Percentiles rank a stretch among this genome's conserved stretches.
phyloP scores from a whole-genome alignment of 1,284 basidiomycete genomes.

The Earliella scabrosa region DNA sequence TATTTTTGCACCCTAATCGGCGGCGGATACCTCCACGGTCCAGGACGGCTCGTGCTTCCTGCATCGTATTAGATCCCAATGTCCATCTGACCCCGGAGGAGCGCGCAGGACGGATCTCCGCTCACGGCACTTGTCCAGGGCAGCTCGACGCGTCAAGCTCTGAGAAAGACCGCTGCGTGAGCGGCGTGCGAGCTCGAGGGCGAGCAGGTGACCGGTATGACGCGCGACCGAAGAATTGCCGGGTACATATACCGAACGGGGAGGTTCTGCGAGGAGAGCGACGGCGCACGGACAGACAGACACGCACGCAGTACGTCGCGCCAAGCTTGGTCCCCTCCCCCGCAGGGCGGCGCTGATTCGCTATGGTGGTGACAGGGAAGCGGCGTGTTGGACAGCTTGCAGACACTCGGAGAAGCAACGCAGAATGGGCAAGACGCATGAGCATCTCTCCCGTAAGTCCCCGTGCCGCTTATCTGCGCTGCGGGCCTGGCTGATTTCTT shows the following conservation, averaged over 20 bases:
- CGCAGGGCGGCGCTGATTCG: too few species aligned
- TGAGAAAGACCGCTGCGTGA: neutral
- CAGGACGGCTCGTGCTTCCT: too few species aligned
- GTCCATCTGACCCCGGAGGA: too few species aligned
- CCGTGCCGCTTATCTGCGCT: neutral
- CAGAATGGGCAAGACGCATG: constrained; percentile 28
- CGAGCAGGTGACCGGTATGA: constrained; percentile 15
- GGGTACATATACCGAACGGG: constrained; percentile 22
- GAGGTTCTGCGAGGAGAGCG: neutral
- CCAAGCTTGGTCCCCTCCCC: neutral
- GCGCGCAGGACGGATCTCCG: too few species aligned
- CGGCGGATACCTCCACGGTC: too few species aligned
- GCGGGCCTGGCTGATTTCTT: constrained; percentile 4
- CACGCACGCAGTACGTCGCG: neutral
- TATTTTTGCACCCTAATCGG: too few species aligned
- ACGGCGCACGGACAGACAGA: neutral
- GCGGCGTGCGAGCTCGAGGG: constrained; percentile 1
- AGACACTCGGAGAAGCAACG: neutral
- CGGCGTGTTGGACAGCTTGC: neutral
- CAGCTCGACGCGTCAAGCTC: neutral
- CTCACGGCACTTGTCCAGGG: too few species aligned
- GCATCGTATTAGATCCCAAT: too few species aligned
- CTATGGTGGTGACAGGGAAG: neutral
- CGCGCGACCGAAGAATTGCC: constrained; percentile 15
- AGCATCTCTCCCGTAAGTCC: constrained; percentile 32